A percentile compares a stretch with the other conserved stretches of the same genome.
Evolutionary conservation across 345 rosid species (phyloP).

Genomic region (Citrus inodora): DNA sequence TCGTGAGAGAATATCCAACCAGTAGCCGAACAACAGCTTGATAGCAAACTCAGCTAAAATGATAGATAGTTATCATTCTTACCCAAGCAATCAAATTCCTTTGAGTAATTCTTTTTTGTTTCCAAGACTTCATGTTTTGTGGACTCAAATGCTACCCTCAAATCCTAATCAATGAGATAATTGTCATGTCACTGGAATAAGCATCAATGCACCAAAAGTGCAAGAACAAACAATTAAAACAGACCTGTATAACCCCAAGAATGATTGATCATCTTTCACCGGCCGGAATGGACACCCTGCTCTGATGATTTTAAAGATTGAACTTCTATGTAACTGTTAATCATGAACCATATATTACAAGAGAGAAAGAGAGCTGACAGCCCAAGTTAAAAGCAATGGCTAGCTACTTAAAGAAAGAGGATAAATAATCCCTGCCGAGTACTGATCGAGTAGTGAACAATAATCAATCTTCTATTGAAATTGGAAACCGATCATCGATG

Average conservation of each 20-base stretch:
- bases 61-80: slow-evolving; percentile 19
- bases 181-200: slow-evolving; percentile 1
- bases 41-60: slow-evolving; percentile 9
- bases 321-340: not conserved
- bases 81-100: slow-evolving; percentile 72
- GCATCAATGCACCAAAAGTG: slow-evolving; percentile 3
- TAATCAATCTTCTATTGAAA: not conserved
- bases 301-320: too few relatives aligned
- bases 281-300: too few relatives aligned
- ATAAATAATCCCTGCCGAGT: not conserved
- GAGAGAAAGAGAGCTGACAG: not conserved
- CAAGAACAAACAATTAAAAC: slow-evolving; percentile 16
- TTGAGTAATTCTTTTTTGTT: slow-evolving; percentile 53
- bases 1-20: slow-evolving; percentile 10
- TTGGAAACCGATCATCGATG: not conserved
- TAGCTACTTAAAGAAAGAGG: not conserved
- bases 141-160: slow-evolving; percentile 56
- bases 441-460: not conserved
- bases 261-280: too few relatives aligned
- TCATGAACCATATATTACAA: not conserved
- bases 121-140: slow-evolving; percentile 65
- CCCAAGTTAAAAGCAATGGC: slow-evolving; percentile 13
- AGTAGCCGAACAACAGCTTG: slow-evolving; percentile 10
- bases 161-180: slow-evolving; percentile 43
- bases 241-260: slow-evolving; percentile 65